These are phyloP conservation scores for Cryphonectria japonica DNA, from an alignment of 2,329 filamentous ascomycete genomes.

Conservation along the genomic window DNA sequence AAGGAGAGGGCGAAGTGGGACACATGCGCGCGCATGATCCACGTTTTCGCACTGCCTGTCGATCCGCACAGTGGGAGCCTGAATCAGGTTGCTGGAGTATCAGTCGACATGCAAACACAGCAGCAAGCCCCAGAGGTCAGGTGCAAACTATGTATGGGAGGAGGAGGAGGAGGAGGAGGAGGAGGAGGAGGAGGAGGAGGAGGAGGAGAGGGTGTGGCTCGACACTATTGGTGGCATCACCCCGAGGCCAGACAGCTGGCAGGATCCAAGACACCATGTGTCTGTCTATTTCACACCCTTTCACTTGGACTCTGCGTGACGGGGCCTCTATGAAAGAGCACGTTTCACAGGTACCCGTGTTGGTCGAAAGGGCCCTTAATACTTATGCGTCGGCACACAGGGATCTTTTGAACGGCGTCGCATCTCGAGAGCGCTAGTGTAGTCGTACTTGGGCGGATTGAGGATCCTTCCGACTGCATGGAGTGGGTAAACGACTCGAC, in stretches of 20 bases:
- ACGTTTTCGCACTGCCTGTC: slow-evolving; percentile 19
- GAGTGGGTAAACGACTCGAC: slow-evolving; percentile 1
- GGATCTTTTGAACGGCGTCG: not conserved
- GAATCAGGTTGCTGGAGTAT: not conserved
- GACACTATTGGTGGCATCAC: not conserved
- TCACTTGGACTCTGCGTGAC: not conserved
- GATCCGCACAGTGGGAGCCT: slow-evolving; percentile 18
- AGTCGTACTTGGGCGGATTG: not conserved
- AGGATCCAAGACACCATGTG: slow-evolving; percentile 8
- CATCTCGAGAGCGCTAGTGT: slow-evolving; percentile 1
- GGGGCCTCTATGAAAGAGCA: not conserved
- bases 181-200: too few relatives aligned
- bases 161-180: too few relatives aligned
- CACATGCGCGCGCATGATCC: slow-evolving; percentile 17
- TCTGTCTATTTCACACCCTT: not conserved
- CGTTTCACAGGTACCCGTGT: slow-evolving; percentile 1
- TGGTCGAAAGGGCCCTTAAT: not conserved
- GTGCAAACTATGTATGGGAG: not conserved
- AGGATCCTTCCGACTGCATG: slow-evolving; percentile 5
- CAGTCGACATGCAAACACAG: not conserved
- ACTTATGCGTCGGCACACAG: not conserved
- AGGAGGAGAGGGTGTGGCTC: too few relatives aligned
- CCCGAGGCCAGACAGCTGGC: not conserved
- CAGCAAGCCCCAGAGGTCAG: not conserved
- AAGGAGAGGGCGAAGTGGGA: slow-evolving; percentile 22